Percentiles rank a stretch among this genome's conserved stretches.
Evolutionary conservation across 176 grass and related monocot genomes (phyloP).

Genomic region (Cenchrus americanus): DNA sequence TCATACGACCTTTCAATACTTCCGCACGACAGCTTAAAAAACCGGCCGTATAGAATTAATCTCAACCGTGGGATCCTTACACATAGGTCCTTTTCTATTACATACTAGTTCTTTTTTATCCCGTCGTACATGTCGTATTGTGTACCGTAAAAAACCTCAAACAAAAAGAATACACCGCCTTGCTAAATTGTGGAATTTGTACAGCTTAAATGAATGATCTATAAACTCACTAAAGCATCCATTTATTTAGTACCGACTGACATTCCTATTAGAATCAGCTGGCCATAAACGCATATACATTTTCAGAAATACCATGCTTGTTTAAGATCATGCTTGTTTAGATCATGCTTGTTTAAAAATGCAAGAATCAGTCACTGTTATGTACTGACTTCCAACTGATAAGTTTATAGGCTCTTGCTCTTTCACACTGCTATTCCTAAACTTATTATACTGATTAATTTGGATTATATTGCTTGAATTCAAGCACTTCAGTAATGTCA

Average conservation of each 20-base stretch:
- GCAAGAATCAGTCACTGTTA: background rate
- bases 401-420: background rate
- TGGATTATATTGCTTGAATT: background rate
- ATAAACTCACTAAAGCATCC: background rate
- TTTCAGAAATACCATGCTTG: background rate
- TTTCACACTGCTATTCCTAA: background rate
- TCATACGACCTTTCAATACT: too few species aligned
- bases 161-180: background rate
- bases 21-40: too few species aligned
- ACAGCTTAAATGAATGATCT: background rate
- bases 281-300: background rate
- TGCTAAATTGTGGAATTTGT: background rate
- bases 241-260: background rate
- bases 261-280: background rate
- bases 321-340: background rate
- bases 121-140: too few species aligned
- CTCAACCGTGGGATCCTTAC: too few species aligned
- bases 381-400: background rate
- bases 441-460: background rate
- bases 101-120: too few species aligned
- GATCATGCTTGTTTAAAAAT: background rate
- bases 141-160: too few species aligned
- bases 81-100: too few species aligned
- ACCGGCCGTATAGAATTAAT: too few species aligned
- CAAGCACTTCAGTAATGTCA: background rate